These are phyloP conservation scores for Fusarium sp. DNA, from an alignment of 2,329 filamentous ascomycete genomes.

Conservation along the genomic window DNA sequence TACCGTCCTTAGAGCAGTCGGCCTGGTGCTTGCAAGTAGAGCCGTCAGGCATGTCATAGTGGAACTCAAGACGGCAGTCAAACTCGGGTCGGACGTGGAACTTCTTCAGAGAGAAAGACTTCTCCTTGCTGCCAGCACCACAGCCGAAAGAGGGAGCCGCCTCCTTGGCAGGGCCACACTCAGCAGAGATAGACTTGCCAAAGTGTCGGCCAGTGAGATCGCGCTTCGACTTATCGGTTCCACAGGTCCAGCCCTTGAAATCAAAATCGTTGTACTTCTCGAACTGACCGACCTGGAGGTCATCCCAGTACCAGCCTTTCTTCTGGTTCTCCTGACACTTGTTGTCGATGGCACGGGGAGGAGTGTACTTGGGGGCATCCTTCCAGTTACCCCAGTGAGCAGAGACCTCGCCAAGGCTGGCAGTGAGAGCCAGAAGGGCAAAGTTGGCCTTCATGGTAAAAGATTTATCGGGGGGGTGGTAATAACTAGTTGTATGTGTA, in stretches of 20 bases:
- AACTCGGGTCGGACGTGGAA: conserved; percentile 79
- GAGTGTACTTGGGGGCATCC: conserved; percentile 64
- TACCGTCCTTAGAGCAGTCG: conserved; percentile 73
- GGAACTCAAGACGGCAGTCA: conserved; percentile 83
- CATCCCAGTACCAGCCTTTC: conserved; percentile 76
- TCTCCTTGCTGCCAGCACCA: conserved; percentile 41
- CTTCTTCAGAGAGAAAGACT: conserved; percentile 76
- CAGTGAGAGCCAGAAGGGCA: conserved; percentile 61
- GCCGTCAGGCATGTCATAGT: conserved; percentile 87
- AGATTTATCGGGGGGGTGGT: conserved; percentile 12
- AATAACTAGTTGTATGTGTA: conserved; percentile 35
- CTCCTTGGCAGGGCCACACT: conserved; percentile 56
- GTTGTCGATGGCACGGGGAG: conserved; percentile 79
- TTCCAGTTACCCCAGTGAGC: conserved; percentile 48
- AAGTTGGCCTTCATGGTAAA: conserved; percentile 63
- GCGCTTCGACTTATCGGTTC: conserved; percentile 66
- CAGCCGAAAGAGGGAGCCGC: conserved; percentile 68
- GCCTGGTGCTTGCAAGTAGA: conserved; percentile 82
- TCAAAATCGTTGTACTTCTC: conserved; percentile 75
- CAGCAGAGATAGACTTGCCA: conserved; percentile 70
- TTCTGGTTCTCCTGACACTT: conserved; percentile 77
- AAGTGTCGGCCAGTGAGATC: conserved; percentile 64
- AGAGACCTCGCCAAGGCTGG: conserved; percentile 59
- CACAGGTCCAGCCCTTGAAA: conserved; percentile 79
- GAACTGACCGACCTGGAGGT: conserved; percentile 70